These are phyloP conservation scores for Fusarium sp. DNA, from an alignment of 2,329 filamentous ascomycete genomes.

Conservation along the genomic window DNA sequence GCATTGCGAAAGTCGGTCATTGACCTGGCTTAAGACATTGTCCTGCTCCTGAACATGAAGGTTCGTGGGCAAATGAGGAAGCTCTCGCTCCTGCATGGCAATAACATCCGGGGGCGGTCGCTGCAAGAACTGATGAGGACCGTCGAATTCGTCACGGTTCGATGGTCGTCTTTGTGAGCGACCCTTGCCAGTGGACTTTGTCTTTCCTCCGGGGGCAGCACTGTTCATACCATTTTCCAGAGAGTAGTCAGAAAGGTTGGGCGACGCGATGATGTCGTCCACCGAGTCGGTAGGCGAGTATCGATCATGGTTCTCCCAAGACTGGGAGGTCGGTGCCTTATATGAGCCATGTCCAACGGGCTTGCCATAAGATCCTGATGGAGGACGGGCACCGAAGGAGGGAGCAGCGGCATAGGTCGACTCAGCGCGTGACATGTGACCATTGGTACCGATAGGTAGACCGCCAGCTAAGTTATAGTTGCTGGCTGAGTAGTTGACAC, in stretches of 20 bases:
- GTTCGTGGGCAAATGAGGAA: conserved; percentile 85
- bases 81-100: conserved; percentile 81
- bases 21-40: conserved; percentile 81
- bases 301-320: conserved; percentile 62
- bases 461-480: conserved; percentile 48
- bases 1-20: conserved; percentile 85
- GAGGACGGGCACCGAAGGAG: conserved; percentile 57
- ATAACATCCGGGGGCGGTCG: conserved; percentile 77
- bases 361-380: conserved; percentile 55
- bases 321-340: conserved; percentile 55
- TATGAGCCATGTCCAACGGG: conserved; percentile 53
- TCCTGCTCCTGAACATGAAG: conserved; percentile 88
- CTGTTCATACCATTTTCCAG: conserved; percentile 63
- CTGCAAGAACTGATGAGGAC: conserved; percentile 84
- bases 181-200: conserved; percentile 61
- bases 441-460: conserved; percentile 49
- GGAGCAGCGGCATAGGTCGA: conserved; percentile 54
- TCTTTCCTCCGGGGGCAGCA: conserved; percentile 56
- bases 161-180: conserved; percentile 76
- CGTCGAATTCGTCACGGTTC: conserved; percentile 90
- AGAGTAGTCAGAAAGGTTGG: conserved; percentile 70
- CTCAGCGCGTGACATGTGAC: conserved; percentile 56
- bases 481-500: conserved; percentile 57
- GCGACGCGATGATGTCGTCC: conserved; percentile 69
- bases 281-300: conserved; percentile 70